Base-by-base conservation (phyloP, 208 protist genomes). In the Tritrichomonas foetus region DNA sequence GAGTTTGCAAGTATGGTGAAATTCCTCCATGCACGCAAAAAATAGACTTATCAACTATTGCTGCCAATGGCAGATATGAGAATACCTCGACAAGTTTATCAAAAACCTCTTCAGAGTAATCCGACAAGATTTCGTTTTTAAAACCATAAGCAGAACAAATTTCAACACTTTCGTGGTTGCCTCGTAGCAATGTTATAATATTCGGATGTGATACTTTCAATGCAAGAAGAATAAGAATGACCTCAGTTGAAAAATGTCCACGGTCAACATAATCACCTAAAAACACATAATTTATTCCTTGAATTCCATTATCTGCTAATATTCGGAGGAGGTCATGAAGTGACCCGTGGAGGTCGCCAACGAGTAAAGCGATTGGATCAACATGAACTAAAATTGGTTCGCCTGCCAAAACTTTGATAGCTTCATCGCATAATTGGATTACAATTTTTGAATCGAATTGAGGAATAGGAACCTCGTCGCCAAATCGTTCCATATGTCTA, bases 81-180 rank as follows among this genome's bases (percentile, higher is more conserved):
- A 75, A 75, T 25, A 75, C 69, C n/a, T 75, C 69, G 69, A 47
- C 41, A 44, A 75, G 44, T 36, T 47, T 75, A 44, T 75, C 33
- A 36, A 47, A 75, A 13, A 75, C 20, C 41, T 75, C 69, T 75
- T 75, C 69, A 75, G 36, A 27, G 20, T 75, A 75, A 47, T 75
- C 69, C 1, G 69, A 75, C 20, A 75, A 41, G 1, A 75, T 36
- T 36, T 93, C 41, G 16, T 66, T 20, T 66, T 93, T 66, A 50
- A 93, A 93, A 16, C 82, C 82, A 93, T 93, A 93, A 57, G 36
- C 41, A 27, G 47, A 39, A 66, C 66, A 66, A 11, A 93, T 93
- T 3, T 49, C 25, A 22, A 41, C 33, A 41, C 20, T 57, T 41
- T 93, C 82, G 30, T 82, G 74, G 39, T 82, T 82, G 8, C 74